phyloP scores from a whole-genome alignment of 1,284 basidiomycete genomes.

The Trichosporon ovoides region DNA sequence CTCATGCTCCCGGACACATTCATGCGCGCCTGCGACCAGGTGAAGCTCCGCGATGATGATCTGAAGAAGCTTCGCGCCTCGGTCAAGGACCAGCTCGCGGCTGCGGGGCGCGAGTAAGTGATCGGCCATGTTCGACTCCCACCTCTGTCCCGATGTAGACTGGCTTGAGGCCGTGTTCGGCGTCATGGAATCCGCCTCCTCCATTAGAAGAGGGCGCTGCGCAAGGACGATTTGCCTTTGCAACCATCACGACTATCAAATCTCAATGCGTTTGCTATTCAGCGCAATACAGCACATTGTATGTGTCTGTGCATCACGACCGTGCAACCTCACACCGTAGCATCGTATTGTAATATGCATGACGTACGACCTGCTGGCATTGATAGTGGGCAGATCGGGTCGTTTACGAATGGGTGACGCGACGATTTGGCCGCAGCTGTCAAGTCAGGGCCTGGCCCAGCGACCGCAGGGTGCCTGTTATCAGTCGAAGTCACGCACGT shows the following conservation, averaged over 20 bases:
- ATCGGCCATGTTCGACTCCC: neutral
- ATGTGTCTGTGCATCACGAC: constrained; percentile 2
- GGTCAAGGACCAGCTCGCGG: constrained; percentile 36
- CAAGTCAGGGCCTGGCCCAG: neutral
- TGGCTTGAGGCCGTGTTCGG: neutral
- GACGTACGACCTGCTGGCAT: neutral
- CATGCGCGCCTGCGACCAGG: constrained; percentile 39
- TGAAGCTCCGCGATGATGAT: constrained; percentile 44
- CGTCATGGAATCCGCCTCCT: no score
- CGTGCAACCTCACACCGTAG: neutral
- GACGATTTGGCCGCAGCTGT: neutral
- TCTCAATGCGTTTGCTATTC: neutral
- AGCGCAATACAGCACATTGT: neutral
- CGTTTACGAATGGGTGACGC: neutral
- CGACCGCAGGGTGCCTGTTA: neutral
- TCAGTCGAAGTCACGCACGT: neutral
- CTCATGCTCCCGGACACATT: constrained; percentile 44
- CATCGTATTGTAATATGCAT: neutral
- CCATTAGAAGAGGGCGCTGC: no score
- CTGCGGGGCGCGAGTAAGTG: neutral
- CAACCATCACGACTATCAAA: neutral
- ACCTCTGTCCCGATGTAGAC: neutral
- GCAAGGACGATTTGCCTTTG: no score
- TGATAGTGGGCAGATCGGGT: neutral
- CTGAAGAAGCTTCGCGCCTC: constrained; percentile 32